Base-by-base conservation (phyloP, 352 stramenopile genomes). In the Globisporangium carolinianum region DNA sequence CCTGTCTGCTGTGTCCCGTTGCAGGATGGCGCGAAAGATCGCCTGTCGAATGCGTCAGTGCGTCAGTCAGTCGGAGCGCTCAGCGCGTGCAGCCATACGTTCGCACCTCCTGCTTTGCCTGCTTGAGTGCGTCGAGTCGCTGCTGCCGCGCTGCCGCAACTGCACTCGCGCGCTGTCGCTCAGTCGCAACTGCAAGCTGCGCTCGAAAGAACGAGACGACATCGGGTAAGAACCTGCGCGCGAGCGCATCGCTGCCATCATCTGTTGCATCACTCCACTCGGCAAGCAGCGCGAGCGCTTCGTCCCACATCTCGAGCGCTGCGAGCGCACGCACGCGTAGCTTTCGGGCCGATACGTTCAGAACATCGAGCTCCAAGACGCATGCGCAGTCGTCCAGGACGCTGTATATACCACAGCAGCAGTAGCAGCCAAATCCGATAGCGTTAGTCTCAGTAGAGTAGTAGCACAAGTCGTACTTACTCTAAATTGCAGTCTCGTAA, bases 291-390 rank as follows among this genome's bases (percentile, higher is more conserved):
- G 41, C 60, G 6, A 49, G 36, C 17, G 48, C 67, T 51, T 71
- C 46, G 3, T 8, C 39, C 63, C 67, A 74, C 57, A 68, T 61
- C 46, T 47, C 53, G 39, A 62, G 51, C 10, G 52, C 51, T n/a
- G 41, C 35, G 5, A 67, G 58, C 12, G 60, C 39, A 6, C 41
- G 38, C 14, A 74, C 24, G 14, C 49, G 53, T 35, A 51, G 52
- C 12, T 55, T 57, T 37, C 56, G 58, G 18, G 63, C 67, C 6
- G 57, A 52, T 15, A 74, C 54, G 15, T 64, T 65, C 4, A 38
- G 24, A 1, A 50, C 38, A 38, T 71, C 67, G 8, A 61, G 37
- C 6, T 37, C 15, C 17, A 63, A 18, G 15, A 74, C 47, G 9
- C 10, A 15, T 3, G 41, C 18, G 39, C 67, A 74, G 46, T 74